Conservation (phyloP, 352 stramenopile species). For the Pythium biforme region DNA sequence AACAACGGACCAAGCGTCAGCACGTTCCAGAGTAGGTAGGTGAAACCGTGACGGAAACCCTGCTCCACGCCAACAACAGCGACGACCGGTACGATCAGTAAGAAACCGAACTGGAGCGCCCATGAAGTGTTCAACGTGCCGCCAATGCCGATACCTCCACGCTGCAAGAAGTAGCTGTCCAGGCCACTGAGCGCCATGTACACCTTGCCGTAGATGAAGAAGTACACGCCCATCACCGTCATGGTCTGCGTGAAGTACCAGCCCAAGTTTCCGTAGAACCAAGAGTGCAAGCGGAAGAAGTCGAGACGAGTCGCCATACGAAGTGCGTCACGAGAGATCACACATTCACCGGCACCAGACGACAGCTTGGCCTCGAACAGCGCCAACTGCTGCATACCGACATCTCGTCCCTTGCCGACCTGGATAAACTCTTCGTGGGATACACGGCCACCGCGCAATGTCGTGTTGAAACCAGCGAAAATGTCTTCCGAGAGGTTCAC, state of each 20-base stretch:
- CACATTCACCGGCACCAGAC: conserved; percentile 96
- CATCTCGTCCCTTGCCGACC: conserved; percentile 97
- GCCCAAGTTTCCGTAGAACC: conserved; percentile 98
- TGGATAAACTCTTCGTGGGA: conserved; percentile 87
- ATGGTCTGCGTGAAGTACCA: conserved; percentile 98
- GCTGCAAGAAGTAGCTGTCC: conserved; percentile 90
- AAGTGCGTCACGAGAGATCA: conserved; percentile 95
- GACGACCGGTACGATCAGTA: conserved; percentile 97
- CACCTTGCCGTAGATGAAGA: conserved; percentile 98
- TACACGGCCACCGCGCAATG: conserved; percentile 64
- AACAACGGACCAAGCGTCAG: conserved; percentile 98
- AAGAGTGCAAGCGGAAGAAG: conserved; percentile 96
- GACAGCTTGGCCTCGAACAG: conserved; percentile 98
- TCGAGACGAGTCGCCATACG: conserved; percentile 95
- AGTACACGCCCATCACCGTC: conserved; percentile 97
- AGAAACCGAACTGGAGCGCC: conserved; percentile 94
- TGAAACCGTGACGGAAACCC: conserved; percentile 93
- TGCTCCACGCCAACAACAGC: conserved; percentile 97
- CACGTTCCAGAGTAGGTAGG: conserved; percentile 93
- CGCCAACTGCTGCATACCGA: conserved; percentile 98
- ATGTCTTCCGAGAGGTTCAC: conserved; percentile 89
- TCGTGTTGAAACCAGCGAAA: conserved; percentile 86
- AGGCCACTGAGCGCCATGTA: conserved; percentile 94
- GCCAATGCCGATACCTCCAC: conserved; percentile 91
- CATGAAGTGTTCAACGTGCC: conserved; percentile 95